Evolutionary conservation across 345 rosid species (phyloP).

Genomic region (Populus deltoides): DNA sequence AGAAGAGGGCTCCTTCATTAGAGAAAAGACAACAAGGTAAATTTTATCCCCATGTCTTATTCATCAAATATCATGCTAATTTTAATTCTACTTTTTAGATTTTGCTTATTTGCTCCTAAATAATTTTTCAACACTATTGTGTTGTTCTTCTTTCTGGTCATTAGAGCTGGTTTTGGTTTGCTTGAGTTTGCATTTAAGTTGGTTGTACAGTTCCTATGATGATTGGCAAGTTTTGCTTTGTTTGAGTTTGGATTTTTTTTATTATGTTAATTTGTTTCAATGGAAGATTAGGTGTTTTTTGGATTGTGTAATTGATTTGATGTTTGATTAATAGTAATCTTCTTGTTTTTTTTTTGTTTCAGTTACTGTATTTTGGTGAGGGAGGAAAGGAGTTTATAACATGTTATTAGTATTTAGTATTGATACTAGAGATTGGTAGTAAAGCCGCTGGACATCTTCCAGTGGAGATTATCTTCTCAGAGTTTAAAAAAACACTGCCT

Average conservation of each 20-base stretch:
- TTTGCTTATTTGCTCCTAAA: too few relatives aligned
- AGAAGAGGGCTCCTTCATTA: too few relatives aligned
- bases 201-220: background rate
- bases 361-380: background rate
- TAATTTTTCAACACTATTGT: too few relatives aligned
- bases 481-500: background rate
- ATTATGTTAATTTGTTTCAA: background rate
- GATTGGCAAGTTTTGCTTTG: background rate
- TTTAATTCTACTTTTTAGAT: too few relatives aligned
- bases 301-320: background rate
- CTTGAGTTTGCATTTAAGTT: background rate
- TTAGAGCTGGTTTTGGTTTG: background rate
- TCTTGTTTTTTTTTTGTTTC: background rate
- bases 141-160: background rate
- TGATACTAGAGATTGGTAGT: too few relatives aligned
- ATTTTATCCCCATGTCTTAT: too few relatives aligned
- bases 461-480: background rate
- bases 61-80: too few relatives aligned
- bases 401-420: too few relatives aligned
- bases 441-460: too few relatives aligned
- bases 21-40: too few relatives aligned
- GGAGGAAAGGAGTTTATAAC: background rate
- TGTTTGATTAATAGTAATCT: background rate
- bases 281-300: background rate
- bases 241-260: background rate